Evolutionary conservation across 2,329 filamentous ascomycete species (phyloP).

Genomic region (Colletotrichum euphorbiae): DNA sequence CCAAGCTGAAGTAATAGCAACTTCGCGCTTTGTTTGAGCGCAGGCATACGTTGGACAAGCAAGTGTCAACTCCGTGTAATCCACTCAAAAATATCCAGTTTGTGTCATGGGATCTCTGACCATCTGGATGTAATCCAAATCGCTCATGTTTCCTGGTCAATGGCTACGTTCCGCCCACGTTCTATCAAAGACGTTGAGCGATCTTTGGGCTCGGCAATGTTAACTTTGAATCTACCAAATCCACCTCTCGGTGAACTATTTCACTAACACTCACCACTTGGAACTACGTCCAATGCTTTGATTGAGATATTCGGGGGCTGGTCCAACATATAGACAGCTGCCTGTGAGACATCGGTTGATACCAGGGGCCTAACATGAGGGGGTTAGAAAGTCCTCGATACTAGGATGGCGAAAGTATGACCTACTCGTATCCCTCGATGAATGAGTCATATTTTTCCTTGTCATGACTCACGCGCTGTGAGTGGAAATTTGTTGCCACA

Average conservation of each 20-base stretch:
- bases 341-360: slow-evolving; percentile 56
- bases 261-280: slow-evolving; percentile 45
- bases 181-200: slow-evolving; percentile 48
- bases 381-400: neutral
- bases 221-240: neutral
- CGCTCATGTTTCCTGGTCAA: neutral
- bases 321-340: slow-evolving; percentile 56
- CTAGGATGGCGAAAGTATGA: neutral
- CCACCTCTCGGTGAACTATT: neutral
- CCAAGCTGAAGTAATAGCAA: too few relatives aligned
- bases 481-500: slow-evolving; percentile 62
- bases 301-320: slow-evolving; percentile 51
- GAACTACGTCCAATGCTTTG: slow-evolving; percentile 60
- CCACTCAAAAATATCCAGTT: too few relatives aligned
- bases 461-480: slow-evolving; percentile 57
- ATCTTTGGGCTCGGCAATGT: slow-evolving; percentile 43
- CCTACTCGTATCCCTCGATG: slow-evolving; percentile 55
- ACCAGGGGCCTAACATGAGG: slow-evolving; percentile 48
- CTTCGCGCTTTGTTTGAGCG: too few relatives aligned
- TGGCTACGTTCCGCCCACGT: slow-evolving; percentile 43
- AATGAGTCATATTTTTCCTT: slow-evolving; percentile 55
- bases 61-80: too few relatives aligned
- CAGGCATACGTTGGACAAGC: too few relatives aligned
- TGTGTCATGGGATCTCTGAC: too few relatives aligned
- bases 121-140: too few relatives aligned